Evolutionary conservation across 164 flowering plant species (phyloP).

Genomic region (Piper betle): DNA sequence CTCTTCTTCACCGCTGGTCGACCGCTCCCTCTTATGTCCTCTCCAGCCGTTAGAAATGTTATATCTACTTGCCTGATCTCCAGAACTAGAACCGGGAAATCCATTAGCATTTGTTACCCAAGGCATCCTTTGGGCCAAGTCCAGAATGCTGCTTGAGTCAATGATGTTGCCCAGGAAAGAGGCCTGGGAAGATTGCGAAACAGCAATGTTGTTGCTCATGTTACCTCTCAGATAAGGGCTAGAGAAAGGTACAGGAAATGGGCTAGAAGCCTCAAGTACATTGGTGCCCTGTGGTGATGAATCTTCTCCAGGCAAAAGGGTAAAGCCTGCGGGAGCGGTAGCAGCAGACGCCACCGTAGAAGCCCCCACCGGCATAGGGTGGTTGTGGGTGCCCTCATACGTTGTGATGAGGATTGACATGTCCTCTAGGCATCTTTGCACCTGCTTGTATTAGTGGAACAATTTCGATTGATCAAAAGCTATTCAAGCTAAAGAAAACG

Average conservation of each 20-base stretch:
- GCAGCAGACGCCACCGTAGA: slow-evolving; percentile 64
- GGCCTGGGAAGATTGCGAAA: slow-evolving; percentile 6
- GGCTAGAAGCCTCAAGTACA: slow-evolving; percentile 1
- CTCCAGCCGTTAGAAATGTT: slow-evolving; percentile 1
- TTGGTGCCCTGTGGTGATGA: background rate
- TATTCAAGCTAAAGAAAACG: too few species aligned
- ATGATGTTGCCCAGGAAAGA: slow-evolving; percentile 9
- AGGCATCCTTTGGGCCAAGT: slow-evolving; percentile 18
- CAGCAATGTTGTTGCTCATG: too few species aligned
- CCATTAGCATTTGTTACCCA: slow-evolving; percentile 17
- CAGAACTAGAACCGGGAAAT: background rate
- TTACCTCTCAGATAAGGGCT: slow-evolving; percentile 5
- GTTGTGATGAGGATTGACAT: slow-evolving; percentile 68
- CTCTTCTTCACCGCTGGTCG: slow-evolving; percentile 12
- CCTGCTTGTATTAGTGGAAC: slow-evolving; percentile 20
- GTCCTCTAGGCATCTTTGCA: slow-evolving; percentile 66
- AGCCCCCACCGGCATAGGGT: slow-evolving; percentile 63
- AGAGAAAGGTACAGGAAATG: slow-evolving; percentile 7
- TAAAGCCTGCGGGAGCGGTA: slow-evolving; percentile 27
- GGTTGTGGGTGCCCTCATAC: slow-evolving; percentile 71
- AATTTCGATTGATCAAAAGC: too few species aligned
- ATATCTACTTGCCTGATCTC: background rate
- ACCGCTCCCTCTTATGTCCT: slow-evolving; percentile 6
- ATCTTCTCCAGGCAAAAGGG: slow-evolving; percentile 19
- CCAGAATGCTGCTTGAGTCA: slow-evolving; percentile 30